Conservation (phyloP, 176 grass and related monocot genomes). For the Ensete ventricosum region DNA sequence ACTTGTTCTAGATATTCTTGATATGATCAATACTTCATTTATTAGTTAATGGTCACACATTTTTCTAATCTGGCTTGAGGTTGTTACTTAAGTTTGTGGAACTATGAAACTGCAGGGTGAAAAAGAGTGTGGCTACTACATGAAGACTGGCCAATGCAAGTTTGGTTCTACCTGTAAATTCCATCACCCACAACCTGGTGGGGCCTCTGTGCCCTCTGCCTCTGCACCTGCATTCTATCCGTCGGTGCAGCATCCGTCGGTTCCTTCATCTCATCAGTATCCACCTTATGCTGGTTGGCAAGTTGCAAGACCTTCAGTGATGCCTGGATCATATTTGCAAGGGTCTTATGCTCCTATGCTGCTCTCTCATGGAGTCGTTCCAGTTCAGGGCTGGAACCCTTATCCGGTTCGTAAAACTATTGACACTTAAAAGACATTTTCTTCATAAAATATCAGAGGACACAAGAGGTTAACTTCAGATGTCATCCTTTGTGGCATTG, state of each 20-base stretch:
- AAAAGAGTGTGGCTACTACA: conserved; percentile 36
- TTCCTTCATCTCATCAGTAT: conserved; percentile 53
- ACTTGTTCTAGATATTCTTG: conserved; percentile 10
- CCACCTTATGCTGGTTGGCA: conserved; percentile 54
- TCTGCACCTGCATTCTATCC: conserved; percentile 14
- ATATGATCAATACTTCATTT: neutral
- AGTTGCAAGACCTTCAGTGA: conserved; percentile 61
- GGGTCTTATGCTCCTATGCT: conserved; percentile 74
- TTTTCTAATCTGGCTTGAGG: neutral
- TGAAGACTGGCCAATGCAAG: conserved; percentile 38
- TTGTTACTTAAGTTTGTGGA: neutral
- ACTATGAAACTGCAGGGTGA: conserved; percentile 23
- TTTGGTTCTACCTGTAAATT: conserved; percentile 14
- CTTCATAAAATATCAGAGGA: neutral
- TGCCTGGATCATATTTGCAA: conserved; percentile 28
- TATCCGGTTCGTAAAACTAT: conserved; percentile 48
- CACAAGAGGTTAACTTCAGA: neutral
- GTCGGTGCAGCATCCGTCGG: conserved; percentile 9
- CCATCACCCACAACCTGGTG: conserved; percentile 17
- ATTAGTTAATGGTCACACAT: neutral
- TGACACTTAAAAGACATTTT: neutral
- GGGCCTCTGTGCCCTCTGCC: conserved; percentile 3
- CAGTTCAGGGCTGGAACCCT: conserved; percentile 79
- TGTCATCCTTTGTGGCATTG: conserved; percentile 3
- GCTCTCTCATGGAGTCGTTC: conserved; percentile 56